These are phyloP conservation scores for Nadsonia commutata DNA, from an alignment of 1,139 yeast species.

Conservation along the genomic window DNA sequence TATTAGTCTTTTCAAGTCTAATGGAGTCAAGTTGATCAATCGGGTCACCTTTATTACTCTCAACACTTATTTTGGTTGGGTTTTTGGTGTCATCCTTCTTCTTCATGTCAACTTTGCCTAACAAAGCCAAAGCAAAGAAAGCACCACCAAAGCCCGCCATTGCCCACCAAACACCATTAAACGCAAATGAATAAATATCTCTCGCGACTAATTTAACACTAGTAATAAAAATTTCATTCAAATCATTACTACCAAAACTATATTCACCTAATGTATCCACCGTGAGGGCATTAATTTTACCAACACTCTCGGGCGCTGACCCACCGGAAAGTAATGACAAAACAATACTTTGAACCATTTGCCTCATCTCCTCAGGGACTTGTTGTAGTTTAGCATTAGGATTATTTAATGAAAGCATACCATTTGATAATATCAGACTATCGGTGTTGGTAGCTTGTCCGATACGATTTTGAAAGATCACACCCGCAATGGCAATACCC, in stretches of 20 bases:
- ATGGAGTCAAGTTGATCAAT: no score
- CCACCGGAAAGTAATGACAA: background rate
- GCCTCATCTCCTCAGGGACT: background rate
- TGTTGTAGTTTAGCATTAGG: background rate
- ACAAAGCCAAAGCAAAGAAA: slow-evolving; percentile 1
- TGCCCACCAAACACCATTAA: slow-evolving; percentile 5
- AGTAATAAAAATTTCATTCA: background rate
- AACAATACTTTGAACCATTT: background rate
- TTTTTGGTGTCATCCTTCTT: slow-evolving; percentile 7
- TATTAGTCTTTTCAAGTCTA: no score
- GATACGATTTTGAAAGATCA: slow-evolving; percentile 15
- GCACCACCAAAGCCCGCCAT: slow-evolving; percentile 4
- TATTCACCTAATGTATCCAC: slow-evolving; percentile 4
- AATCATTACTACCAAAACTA: slow-evolving; percentile 1
- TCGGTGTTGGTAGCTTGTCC: slow-evolving; percentile 1
- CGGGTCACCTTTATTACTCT: no score
- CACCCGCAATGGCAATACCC: slow-evolving; percentile 17
- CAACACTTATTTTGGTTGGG: no score
- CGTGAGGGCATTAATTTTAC: slow-evolving; percentile 1
- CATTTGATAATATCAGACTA: slow-evolving; percentile 1
- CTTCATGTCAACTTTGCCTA: slow-evolving; percentile 6
- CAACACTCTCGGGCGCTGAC: background rate
- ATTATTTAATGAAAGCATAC: background rate
- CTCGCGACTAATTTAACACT: background rate
- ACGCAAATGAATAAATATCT: slow-evolving; percentile 4